These are phyloP conservation scores for Ceratobasidium sp. DNA, from an alignment of 1,284 basidiomycete genomes.

Conservation along the genomic window DNA sequence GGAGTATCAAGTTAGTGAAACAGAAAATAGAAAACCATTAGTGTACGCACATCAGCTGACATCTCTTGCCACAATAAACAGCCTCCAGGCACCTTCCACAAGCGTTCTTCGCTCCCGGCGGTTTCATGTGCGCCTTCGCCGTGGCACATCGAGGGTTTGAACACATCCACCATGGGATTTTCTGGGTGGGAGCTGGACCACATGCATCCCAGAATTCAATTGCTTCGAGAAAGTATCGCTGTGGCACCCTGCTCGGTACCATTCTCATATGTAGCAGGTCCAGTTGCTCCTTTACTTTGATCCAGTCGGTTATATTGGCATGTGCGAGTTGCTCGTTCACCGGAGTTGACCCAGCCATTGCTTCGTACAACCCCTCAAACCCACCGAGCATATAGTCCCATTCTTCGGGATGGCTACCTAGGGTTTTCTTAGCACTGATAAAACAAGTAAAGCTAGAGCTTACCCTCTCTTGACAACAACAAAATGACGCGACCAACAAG, in stretches of 20 bases:
- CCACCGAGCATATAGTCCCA: background rate
- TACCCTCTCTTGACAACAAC: constrained; percentile 16
- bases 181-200: background rate
- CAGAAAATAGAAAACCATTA: background rate
- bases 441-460: background rate
- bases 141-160: constrained; percentile 29
- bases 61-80: constrained; percentile 15
- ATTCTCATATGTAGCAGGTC: background rate
- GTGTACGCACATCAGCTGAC: constrained; percentile 28
- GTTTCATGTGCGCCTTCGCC: background rate
- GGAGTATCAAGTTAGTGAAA: background rate
- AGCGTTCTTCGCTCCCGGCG: background rate
- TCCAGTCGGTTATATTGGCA: background rate
- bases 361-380: background rate
- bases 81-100: constrained; percentile 18
- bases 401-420: background rate
- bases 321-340: background rate
- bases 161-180: background rate
- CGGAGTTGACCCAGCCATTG: background rate
- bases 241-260: background rate
- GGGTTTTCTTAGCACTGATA: background rate
- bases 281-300: background rate
- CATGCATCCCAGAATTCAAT: background rate
- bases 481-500: constrained; percentile 30
- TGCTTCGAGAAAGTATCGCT: background rate